Evolutionary conservation across 1,139 yeast species (phyloP).

Genomic region (Torulaspora globosa): DNA sequence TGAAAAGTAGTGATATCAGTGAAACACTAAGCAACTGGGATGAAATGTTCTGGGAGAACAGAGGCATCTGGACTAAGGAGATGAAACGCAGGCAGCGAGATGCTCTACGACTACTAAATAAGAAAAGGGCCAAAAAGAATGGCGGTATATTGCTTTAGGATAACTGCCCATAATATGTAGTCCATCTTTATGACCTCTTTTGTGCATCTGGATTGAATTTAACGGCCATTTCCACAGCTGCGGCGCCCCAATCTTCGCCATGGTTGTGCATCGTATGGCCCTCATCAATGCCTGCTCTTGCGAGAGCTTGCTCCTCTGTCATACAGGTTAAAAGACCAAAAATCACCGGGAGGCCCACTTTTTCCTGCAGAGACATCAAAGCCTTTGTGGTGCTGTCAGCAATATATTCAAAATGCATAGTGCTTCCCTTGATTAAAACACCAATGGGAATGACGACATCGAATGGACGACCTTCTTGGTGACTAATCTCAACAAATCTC

Average conservation of each 20-base stretch:
- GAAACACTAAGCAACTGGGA: slow-evolving; percentile 58
- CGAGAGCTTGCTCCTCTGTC: slow-evolving; percentile 69
- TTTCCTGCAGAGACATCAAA: slow-evolving; percentile 75
- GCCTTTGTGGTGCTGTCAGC: slow-evolving; percentile 58
- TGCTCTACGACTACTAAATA: slow-evolving; percentile 51
- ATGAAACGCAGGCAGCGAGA: slow-evolving; percentile 75
- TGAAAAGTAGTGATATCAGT: slow-evolving; percentile 41
- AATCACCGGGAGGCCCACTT: slow-evolving; percentile 70
- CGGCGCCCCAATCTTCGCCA: slow-evolving; percentile 98
- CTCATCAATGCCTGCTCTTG: slow-evolving; percentile 86
- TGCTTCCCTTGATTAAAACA: slow-evolving; percentile 88
- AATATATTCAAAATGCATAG: slow-evolving; percentile 79
- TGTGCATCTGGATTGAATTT: slow-evolving; percentile 40
- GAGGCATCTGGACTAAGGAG: slow-evolving; percentile 77
- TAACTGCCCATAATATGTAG: slow-evolving; percentile 2
- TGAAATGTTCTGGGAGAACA: slow-evolving; percentile 72
- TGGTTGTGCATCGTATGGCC: slow-evolving; percentile 42
- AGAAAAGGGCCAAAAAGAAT: slow-evolving; percentile 8
- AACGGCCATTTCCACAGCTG: slow-evolving; percentile 93
- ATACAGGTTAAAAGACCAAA: slow-evolving; percentile 75
- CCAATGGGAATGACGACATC: slow-evolving; percentile 95
- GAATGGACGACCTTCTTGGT: slow-evolving; percentile 46
- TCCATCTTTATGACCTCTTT: not conserved
- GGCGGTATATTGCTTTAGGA: slow-evolving; percentile 8
- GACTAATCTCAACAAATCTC: slow-evolving; percentile 48